Evolutionary conservation across 1,284 basidiomycete genomes (phyloP), one percentile per base, ranked within the genome.

Genomic region (Trichosporon sp.): DNA sequence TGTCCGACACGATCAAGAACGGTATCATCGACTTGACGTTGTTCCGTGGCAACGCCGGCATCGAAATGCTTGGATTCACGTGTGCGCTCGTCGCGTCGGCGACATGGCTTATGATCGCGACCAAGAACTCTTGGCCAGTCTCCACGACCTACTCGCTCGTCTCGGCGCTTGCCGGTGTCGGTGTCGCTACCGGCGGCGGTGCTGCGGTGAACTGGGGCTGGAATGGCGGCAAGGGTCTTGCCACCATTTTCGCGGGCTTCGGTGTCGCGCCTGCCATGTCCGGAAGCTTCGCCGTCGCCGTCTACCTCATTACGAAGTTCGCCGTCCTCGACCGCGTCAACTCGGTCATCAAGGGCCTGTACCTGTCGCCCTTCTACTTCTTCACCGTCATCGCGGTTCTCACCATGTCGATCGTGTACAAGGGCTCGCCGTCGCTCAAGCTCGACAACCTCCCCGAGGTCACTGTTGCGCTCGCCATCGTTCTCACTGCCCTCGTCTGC

Each of bases 191-290:
- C 11, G 79, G 74, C 14, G 82, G 82, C 3, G 64, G 69, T 10
- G 66, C 73, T n/a, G 70, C 72, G 1, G 81, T 82, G 52, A 67
- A 80, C 40, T 84, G 83, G 83, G 82, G 83, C 10, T 84, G 83
- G 83, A 81, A 83, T 67, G 71, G 68, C 40, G 81, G 79, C 21
- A 81, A 81, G 67, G 82, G 82, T 62, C 69, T 83, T 32, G 80
- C 72, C 2, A 73, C 78, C 52, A 81, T 83, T 69, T 82, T 80
- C 56, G 75, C 77, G 21, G 81, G 81, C 31, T 73, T 78, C 65
- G 60, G 68, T 40, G 76, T 80, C 54, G 80, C 80, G 11, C 80
- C 81, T 19, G 66, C 61, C 16, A 69, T 81, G 33, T 71, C 82
- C 2, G 83, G 73, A 16, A 80, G 73, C 13, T 83, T 84, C 64